These are phyloP conservation scores for Blumeria hordei DNA, from an alignment of 2,329 filamentous ascomycete species.

Conservation along the genomic window DNA sequence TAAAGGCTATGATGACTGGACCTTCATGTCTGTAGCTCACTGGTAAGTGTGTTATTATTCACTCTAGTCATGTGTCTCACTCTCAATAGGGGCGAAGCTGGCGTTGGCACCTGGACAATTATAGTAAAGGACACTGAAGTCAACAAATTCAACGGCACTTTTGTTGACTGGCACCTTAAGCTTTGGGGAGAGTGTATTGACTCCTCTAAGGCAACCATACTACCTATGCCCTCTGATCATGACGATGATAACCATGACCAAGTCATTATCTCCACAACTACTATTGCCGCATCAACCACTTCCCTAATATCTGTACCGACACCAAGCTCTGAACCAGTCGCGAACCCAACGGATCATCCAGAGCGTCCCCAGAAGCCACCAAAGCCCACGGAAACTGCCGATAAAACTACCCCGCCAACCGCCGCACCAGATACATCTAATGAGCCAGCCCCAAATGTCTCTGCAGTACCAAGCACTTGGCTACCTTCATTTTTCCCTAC, in stretches of 20 bases:
- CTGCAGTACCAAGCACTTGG: slow-evolving; percentile 21
- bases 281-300: slow-evolving; percentile 23
- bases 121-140: slow-evolving; percentile 63
- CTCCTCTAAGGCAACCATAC: slow-evolving; percentile 40
- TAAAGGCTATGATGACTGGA: slow-evolving; percentile 77
- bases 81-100: slow-evolving; percentile 54
- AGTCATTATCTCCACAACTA: slow-evolving; percentile 34
- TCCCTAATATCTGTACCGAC: slow-evolving; percentile 21
- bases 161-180: slow-evolving; percentile 80
- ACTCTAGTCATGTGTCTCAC: slow-evolving; percentile 1
- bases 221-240: slow-evolving; percentile 60
- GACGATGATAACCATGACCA: slow-evolving; percentile 65
- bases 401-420: slow-evolving; percentile 5
- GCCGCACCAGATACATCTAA: slow-evolving; percentile 4
- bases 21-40: slow-evolving; percentile 94
- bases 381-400: slow-evolving; percentile 12
- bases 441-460: slow-evolving; percentile 12
- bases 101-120: slow-evolving; percentile 74
- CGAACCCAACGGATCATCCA: slow-evolving; percentile 35
- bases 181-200: slow-evolving; percentile 83
- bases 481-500: slow-evolving; percentile 74
- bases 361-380: slow-evolving; percentile 29
- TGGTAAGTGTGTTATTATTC: slow-evolving; percentile 33
- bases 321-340: slow-evolving; percentile 17
- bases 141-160: slow-evolving; percentile 54